Conservation (phyloP, 352 stramenopile species). For the Plasmopara muralis region DNA sequence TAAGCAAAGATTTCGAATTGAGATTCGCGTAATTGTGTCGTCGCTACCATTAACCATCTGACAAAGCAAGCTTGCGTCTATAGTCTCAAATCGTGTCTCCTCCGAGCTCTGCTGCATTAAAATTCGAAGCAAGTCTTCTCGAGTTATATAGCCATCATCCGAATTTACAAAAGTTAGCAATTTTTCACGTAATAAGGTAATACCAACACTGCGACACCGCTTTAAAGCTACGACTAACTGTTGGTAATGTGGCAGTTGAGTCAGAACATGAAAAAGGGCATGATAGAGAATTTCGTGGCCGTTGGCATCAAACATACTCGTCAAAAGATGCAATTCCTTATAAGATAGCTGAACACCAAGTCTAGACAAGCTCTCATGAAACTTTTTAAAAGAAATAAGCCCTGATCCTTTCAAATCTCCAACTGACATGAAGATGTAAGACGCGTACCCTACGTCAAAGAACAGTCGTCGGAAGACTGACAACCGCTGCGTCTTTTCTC, state of each 20-base stretch:
- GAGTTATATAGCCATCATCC: slow-evolving; percentile 32
- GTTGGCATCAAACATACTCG: slow-evolving; percentile 45
- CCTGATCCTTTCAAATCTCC: slow-evolving; percentile 47
- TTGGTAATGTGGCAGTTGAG: slow-evolving; percentile 19
- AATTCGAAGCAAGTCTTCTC: slow-evolving; percentile 35
- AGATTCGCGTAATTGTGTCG: slow-evolving; percentile 15
- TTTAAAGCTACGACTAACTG: slow-evolving; percentile 20
- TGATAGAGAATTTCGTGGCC: slow-evolving; percentile 47
- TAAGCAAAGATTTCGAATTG: slow-evolving; percentile 31
- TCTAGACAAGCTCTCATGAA: slow-evolving; percentile 33
- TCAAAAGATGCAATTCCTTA: slow-evolving; percentile 40
- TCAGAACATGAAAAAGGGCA: slow-evolving; percentile 33
- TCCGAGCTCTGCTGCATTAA: slow-evolving; percentile 30
- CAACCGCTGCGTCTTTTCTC: slow-evolving; percentile 23
- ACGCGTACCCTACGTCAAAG: slow-evolving; percentile 28
- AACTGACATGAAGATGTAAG: slow-evolving; percentile 30
- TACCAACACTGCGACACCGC: slow-evolving; percentile 34
- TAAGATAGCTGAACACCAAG: slow-evolving; percentile 27
- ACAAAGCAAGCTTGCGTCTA: slow-evolving; percentile 35
- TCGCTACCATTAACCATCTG: slow-evolving; percentile 18
- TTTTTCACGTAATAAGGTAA: slow-evolving; percentile 33
- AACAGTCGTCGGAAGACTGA: slow-evolving; percentile 22
- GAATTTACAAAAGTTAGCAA: slow-evolving; percentile 29
- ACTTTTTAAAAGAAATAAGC: slow-evolving; percentile 34
- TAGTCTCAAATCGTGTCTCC: slow-evolving; percentile 24